Base-by-base conservation (phyloP, 202 grass and related monocot species). In the Eragrostis tef region DNA sequence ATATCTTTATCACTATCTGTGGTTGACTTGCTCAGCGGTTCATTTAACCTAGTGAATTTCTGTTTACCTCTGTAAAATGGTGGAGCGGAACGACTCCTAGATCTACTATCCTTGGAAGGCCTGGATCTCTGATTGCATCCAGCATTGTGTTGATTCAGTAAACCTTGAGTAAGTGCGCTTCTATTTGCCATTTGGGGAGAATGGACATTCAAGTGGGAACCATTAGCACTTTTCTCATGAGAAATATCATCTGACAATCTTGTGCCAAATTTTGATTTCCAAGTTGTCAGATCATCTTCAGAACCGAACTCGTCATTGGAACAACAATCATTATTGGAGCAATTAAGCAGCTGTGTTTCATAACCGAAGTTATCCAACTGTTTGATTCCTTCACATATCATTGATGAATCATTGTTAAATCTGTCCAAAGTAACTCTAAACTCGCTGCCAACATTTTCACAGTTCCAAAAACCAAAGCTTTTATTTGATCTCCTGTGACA, bases 1-100 rank as follows among this genome's bases (percentile, higher is more conserved):
- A 81, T 64, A 81, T 54, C 77, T 78, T 84, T 84, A 86, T 75
- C 79, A 41, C 48, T 54, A 73, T 86, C 68, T 84, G 56, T 56
- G 67, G 49, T 79, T 45, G 67, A 77, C 61, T 73, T 81, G 53
- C 71, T 80, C 58, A 52, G 64, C 53, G 57, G 70, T 25, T 91
- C 81, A 77, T 85, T 92, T 74, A 94, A 76, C 61, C 81, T 64
- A 48, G 85, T 79, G 78, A 84, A 90, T 86, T 98, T 98, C 68
- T 14, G 69, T 84, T 93, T 98, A 67, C 82, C 90, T 85, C 46
- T 93, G 85, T 93, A 91, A 87, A 94, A 93, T 77, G 94, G 94
- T 83, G 90, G 94, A 57, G 94, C 92, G 46, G 94, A 94, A 66
- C 25, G 41, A 77, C 95, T 91, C 81, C 87, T 89, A 77, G 79